Evolutionary conservation across 2,329 filamentous ascomycete species (phyloP), one percentile per base, ranked within the genome.

Genomic region (Beauveria scarabaeidicola): DNA sequence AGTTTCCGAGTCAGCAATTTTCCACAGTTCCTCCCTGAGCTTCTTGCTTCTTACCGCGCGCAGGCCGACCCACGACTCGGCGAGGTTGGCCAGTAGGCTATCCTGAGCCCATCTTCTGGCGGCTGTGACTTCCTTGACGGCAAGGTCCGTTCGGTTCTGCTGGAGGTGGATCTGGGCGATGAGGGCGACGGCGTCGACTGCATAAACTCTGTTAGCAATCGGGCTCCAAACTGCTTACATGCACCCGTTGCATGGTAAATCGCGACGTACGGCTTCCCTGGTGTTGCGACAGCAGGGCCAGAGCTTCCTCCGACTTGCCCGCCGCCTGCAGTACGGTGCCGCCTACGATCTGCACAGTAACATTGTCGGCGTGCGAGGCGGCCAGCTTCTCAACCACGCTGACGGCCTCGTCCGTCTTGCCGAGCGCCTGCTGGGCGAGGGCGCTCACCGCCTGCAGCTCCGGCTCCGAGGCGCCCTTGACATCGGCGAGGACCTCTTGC

Each of bases 31-130:
- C 38, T 38, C 32, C 15, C n/a, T 6, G 11, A 8, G 19, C 15
- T 9, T 17, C 19, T 0, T 38, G 51, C 17, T 29, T 29, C 53
- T 76, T 82, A 94, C 91, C 74, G 93, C 79, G 73, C 94, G 82
- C 73, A 97, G 75, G 29, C 91, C 92, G 64, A 96, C 89, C 94
- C 93, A 99, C 8, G 90, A 90, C 76, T 99, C 94, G 8, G 92
- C 92, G 65, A 99, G 76, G 74, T 99, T 97, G 64, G 97, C 90
- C 53, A 97, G 79, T 43, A 97, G 77, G 66, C 88, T 96, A 72
- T 97, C 94, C 75, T 99, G 93, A 8, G 93, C 94, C 90, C 93
- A 97, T 74, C 90, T 84, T 72, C 92, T 85, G 40, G 94, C 94
- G 40, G 88, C 85, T 55, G 86, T 79, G 41, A 96, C 91, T 76